phyloP scores from a whole-genome alignment of 768 basidiomycete genomes.

The Termitomyces sp. region DNA sequence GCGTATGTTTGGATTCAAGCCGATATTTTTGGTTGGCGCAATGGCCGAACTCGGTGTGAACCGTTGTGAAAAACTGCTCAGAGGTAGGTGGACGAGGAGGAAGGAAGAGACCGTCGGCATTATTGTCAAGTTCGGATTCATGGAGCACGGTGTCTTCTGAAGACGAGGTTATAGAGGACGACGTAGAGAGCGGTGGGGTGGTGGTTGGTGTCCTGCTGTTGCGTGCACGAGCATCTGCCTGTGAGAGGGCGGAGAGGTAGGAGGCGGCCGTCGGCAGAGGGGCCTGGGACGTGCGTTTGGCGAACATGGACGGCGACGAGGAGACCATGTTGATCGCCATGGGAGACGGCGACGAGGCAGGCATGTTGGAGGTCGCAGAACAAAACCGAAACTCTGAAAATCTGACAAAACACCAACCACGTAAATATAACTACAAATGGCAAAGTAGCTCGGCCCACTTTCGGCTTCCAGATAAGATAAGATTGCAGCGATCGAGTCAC shows the following conservation, averaged over 20 bases:
- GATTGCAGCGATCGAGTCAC: neutral
- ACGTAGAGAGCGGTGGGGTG: slow-evolving; percentile 71
- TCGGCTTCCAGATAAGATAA: slow-evolving; percentile 5
- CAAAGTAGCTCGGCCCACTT: neutral
- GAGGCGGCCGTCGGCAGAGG: slow-evolving; percentile 38
- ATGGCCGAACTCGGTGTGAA: slow-evolving; percentile 92
- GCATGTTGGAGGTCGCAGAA: slow-evolving; percentile 9
- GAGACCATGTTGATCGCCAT: slow-evolving; percentile 58
- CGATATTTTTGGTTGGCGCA: slow-evolving; percentile 76
- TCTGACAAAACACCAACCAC: neutral
- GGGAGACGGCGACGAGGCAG: slow-evolving; percentile 43
- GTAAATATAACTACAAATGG: too few species aligned
- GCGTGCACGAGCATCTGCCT: slow-evolving; percentile 65
- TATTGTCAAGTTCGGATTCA: slow-evolving; percentile 44
- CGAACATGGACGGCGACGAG: slow-evolving; percentile 55
- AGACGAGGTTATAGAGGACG: slow-evolving; percentile 65
- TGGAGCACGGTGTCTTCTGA: slow-evolving; percentile 66
- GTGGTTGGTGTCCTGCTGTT: slow-evolving; percentile 46
- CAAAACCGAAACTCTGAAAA: slow-evolving; percentile 4
- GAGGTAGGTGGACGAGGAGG: slow-evolving; percentile 74
- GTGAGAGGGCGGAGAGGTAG: slow-evolving; percentile 40
- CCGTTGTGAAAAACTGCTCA: slow-evolving; percentile 71
- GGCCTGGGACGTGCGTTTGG: slow-evolving; percentile 39
- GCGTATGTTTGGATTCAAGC: slow-evolving; percentile 60
- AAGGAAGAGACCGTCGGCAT: slow-evolving; percentile 53